phyloP scores from a whole-genome alignment of 164 flowering plant genomes.

The Berberis thunbergii region DNA sequence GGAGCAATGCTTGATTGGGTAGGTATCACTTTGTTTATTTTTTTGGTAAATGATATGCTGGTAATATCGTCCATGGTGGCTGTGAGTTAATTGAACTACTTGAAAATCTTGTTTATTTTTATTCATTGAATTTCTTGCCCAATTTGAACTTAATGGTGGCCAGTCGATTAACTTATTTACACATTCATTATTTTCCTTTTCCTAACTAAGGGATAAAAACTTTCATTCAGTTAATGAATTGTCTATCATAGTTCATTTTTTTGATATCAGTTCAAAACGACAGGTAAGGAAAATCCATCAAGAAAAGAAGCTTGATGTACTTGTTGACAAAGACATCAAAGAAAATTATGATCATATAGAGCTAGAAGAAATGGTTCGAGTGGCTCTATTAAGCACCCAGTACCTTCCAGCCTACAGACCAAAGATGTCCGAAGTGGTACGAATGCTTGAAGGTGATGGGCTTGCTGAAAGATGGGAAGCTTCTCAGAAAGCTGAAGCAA shows the following conservation, averaged over 20 bases:
- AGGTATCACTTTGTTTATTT: background rate
- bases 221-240: no score
- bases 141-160: background rate
- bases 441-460: slow-evolving; percentile 29
- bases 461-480: slow-evolving; percentile 31
- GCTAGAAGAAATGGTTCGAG: slow-evolving; percentile 20
- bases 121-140: background rate
- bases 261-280: background rate
- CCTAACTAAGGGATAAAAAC: background rate
- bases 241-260: background rate
- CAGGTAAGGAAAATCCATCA: slow-evolving; percentile 11
- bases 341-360: slow-evolving; percentile 10
- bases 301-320: slow-evolving; percentile 10
- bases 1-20: slow-evolving; percentile 16
- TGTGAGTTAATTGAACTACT: no score
- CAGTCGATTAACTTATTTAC: background rate
- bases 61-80: no score
- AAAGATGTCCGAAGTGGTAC: slow-evolving; percentile 27
- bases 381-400: slow-evolving; percentile 27
- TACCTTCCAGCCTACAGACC: slow-evolving; percentile 25
- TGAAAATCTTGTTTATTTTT: no score
- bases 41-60: background rate
- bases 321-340: slow-evolving; percentile 10
- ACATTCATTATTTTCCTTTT: background rate
- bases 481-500: slow-evolving; percentile 19